Conservation (phyloP, 2,329 filamentous ascomycete genomes). For the Penicillium sp. region DNA sequence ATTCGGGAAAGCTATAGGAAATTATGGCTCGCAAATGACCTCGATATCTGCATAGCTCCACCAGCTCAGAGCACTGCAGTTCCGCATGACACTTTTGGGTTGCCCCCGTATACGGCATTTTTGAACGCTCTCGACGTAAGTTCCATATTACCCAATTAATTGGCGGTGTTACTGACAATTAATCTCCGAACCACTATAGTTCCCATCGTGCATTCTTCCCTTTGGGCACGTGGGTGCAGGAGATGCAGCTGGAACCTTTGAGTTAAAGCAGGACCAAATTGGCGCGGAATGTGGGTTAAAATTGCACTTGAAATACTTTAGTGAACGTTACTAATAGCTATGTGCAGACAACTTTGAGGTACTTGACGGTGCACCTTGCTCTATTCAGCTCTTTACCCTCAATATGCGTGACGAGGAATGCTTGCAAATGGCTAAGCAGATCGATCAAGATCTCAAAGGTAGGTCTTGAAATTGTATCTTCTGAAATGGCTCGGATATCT, state of each 20-base stretch:
- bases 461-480: background rate
- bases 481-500: background rate
- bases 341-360: slow-evolving; percentile 27
- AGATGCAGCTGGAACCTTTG: slow-evolving; percentile 16
- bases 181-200: slow-evolving; percentile 34
- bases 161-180: background rate
- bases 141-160: slow-evolving; percentile 1
- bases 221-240: slow-evolving; percentile 30
- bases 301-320: background rate
- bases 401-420: slow-evolving; percentile 37
- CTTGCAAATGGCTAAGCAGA: slow-evolving; percentile 28
- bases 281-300: slow-evolving; percentile 27
- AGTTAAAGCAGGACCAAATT: slow-evolving; percentile 16
- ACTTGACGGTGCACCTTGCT: slow-evolving; percentile 33
- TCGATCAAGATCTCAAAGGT: slow-evolving; percentile 30
- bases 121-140: slow-evolving; percentile 57
- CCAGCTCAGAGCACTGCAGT: slow-evolving; percentile 56
- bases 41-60: slow-evolving; percentile 56
- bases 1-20: slow-evolving; percentile 47
- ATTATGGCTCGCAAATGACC: slow-evolving; percentile 45
- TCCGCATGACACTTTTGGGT: slow-evolving; percentile 50
- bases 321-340: background rate
- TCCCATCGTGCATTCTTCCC: slow-evolving; percentile 55
- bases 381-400: slow-evolving; percentile 33
- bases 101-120: slow-evolving; percentile 49